A percentile compares a stretch with the other conserved stretches of the same genome.
Conservation (phyloP, 2,329 filamentous ascomycete species). For the Neocatenulostroma microsporum region DNA sequence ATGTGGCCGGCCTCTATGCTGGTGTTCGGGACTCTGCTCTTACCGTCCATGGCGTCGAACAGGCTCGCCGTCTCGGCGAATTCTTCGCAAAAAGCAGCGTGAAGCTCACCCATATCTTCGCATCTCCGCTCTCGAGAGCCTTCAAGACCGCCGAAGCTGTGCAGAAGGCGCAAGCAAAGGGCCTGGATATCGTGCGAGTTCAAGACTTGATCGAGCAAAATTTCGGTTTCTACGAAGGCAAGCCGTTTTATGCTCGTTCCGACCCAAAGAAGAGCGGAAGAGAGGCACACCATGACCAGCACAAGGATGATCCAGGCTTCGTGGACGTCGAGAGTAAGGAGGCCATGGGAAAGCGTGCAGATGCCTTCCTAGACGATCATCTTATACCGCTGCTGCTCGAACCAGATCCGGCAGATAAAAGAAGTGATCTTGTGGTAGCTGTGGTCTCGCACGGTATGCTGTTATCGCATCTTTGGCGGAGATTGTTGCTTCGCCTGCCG, state of each 20-base stretch:
- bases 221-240: constrained; percentile 64
- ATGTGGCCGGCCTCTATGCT: constrained; percentile 69
- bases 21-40: constrained; percentile 72
- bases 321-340: constrained; percentile 59
- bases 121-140: constrained; percentile 70
- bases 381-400: constrained; percentile 50
- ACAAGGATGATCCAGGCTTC: constrained; percentile 38
- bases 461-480: constrained; percentile 59
- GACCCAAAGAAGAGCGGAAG: constrained; percentile 30
- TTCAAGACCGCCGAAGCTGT: constrained; percentile 62
- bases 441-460: constrained; percentile 81
- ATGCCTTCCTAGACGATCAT: constrained; percentile 58
- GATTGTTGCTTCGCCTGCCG: constrained; percentile 51
- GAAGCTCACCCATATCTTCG: constrained; percentile 62
- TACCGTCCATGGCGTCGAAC: constrained; percentile 73
- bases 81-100: constrained; percentile 59
- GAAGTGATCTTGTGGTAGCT: constrained; percentile 45
- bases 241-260: constrained; percentile 44
- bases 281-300: constrained; percentile 33
- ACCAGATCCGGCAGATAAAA: constrained; percentile 8
- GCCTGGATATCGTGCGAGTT: constrained; percentile 31
- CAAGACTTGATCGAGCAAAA: constrained; percentile 61
- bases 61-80: constrained; percentile 62
- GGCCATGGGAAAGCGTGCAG: constrained; percentile 57
- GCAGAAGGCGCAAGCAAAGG: constrained; percentile 22